Percentiles rank a stretch among this genome's conserved stretches.
Evolutionary conservation across 192 early-diverging fungal species (phyloP).

Genomic region (Entrophospora sp.): DNA sequence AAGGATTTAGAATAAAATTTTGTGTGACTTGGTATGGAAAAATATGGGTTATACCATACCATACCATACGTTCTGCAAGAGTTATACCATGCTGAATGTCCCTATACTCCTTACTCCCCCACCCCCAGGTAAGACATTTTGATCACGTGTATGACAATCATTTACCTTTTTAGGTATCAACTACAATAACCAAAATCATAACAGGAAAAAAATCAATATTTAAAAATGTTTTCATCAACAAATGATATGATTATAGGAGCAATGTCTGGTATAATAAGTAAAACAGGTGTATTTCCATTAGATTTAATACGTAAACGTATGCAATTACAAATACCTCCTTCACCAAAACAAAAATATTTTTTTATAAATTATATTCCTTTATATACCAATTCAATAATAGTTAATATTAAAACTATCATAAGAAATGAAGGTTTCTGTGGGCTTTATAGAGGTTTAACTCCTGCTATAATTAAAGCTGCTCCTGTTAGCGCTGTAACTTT

Average conservation of each 20-base stretch:
- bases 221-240: slow-evolving; percentile 18
- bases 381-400: slow-evolving; percentile 48
- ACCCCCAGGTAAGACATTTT: no score
- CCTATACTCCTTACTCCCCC: slow-evolving; percentile 33
- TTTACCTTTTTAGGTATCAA: background rate
- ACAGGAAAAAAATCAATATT: slow-evolving; percentile 23
- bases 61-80: no score
- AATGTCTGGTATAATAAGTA: slow-evolving; percentile 69
- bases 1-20: no score
- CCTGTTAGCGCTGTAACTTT: slow-evolving; percentile 84
- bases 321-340: slow-evolving; percentile 41
- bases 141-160: background rate
- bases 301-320: slow-evolving; percentile 77
- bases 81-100: no score
- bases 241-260: slow-evolving; percentile 76
- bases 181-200: no score
- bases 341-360: slow-evolving; percentile 53
- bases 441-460: slow-evolving; percentile 82
- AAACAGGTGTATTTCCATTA: slow-evolving; percentile 82
- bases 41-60: no score
- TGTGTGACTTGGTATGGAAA: no score
- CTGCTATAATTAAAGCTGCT: slow-evolving; percentile 78
- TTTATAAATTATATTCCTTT: slow-evolving; percentile 53
- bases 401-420: slow-evolving; percentile 57
- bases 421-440: slow-evolving; percentile 69